These are phyloP conservation scores for Pleurotus tuoliensis DNA, from an alignment of 768 basidiomycete species.

Conservation along the genomic window DNA sequence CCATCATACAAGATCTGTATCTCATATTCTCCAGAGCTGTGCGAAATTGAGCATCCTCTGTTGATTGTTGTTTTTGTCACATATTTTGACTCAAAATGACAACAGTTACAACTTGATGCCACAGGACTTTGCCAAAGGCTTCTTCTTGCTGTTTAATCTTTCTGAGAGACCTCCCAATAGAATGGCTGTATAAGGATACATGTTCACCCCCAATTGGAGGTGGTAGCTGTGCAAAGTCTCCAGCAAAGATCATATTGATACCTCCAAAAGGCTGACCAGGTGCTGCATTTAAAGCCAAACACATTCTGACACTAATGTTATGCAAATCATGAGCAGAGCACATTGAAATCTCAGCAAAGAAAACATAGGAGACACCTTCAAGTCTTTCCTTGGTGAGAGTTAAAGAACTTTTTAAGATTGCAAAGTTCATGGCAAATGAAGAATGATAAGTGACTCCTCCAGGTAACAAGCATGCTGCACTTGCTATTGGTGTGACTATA, in stretches of 20 bases:
- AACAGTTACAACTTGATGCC: conserved; percentile 28
- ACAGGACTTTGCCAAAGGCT: conserved; percentile 22
- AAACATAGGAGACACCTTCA: conserved; percentile 29
- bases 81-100: conserved; percentile 30
- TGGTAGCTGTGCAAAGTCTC: conserved; percentile 31
- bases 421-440: conserved; percentile 7
- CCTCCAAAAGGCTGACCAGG: conserved; percentile 23
- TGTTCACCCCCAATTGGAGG: conserved; percentile 17
- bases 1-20: conserved; percentile 26
- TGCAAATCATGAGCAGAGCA: conserved; percentile 27
- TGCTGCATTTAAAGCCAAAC: conserved; percentile 12
- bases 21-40: conserved; percentile 25
- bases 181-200: conserved; percentile 15
- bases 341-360: conserved; percentile 42
- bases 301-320: conserved; percentile 23
- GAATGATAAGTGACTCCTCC: conserved; percentile 22
- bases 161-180: conserved; percentile 1
- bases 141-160: conserved; percentile 12
- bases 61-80: conserved; percentile 18
- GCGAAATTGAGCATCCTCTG: conserved; percentile 23
- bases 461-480: conserved; percentile 19
- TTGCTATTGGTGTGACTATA: conserved; percentile 22
- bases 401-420: neutral
- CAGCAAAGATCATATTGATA: conserved; percentile 28
- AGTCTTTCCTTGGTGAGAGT: conserved; percentile 9